Percentiles rank a stretch among this genome's conserved stretches.
phyloP scores from a whole-genome alignment of 768 basidiomycete genomes.

The Pleurotus salmoneostramineus region DNA sequence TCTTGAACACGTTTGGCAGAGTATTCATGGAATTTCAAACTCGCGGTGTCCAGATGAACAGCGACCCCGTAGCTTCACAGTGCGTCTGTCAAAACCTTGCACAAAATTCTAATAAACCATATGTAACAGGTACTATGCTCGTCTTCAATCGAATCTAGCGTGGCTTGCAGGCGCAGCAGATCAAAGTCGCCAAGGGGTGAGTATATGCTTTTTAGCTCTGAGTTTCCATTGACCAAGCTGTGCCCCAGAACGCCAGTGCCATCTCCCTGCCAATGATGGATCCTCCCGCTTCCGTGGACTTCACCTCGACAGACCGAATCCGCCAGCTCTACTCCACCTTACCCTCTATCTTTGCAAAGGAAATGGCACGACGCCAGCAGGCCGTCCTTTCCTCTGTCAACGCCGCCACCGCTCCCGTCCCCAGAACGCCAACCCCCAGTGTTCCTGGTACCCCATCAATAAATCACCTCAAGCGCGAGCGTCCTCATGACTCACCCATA shows the following conservation, averaged over 20 bases:
- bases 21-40: conserved; percentile 58
- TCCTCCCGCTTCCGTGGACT: conserved; percentile 46
- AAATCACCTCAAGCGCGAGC: conserved; percentile 54
- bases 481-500: conserved; percentile 41
- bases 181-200: conserved; percentile 42
- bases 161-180: conserved; percentile 73
- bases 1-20: conserved; percentile 27
- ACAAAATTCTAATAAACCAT: conserved; percentile 3
- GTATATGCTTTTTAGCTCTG: conserved; percentile 14
- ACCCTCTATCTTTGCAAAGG: conserved; percentile 58
- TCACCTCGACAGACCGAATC: conserved; percentile 54
- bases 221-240: not conserved
- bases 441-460: conserved; percentile 14
- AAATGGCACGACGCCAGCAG: conserved; percentile 45
- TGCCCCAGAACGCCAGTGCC: conserved; percentile 24
- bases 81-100: conserved; percentile 27
- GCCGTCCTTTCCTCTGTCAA: conserved; percentile 14
- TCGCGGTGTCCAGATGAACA: conserved; percentile 35
- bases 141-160: conserved; percentile 67
- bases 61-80: conserved; percentile 55
- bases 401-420: conserved; percentile 10
- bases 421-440: conserved; percentile 15
- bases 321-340: conserved; percentile 61
- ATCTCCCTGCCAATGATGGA: conserved; percentile 56
- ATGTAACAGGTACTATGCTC: conserved; percentile 45